These are phyloP conservation scores for Exobasidium cylindrosporum DNA, from an alignment of 1,284 basidiomycete genomes.

Conservation along the genomic window DNA sequence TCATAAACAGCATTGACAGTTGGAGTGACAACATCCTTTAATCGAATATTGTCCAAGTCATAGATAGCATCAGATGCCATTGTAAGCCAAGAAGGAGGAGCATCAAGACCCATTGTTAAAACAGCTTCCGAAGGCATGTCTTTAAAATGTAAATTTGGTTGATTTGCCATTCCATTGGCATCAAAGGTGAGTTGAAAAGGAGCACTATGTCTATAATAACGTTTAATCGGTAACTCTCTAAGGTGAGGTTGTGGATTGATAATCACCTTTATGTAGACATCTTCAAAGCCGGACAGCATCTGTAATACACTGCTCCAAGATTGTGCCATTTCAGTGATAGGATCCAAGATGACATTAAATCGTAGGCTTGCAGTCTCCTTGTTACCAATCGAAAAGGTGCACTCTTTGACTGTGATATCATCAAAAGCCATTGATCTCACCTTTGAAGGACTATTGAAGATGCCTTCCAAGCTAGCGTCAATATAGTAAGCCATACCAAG, in stretches of 20 bases:
- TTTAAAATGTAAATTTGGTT: slow-evolving; percentile 28
- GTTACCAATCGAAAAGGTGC: slow-evolving; percentile 65
- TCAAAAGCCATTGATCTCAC: slow-evolving; percentile 25
- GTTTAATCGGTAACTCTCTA: slow-evolving; percentile 77
- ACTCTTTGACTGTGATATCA: slow-evolving; percentile 18
- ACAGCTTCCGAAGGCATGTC: slow-evolving; percentile 66
- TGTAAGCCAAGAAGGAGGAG: slow-evolving; percentile 85
- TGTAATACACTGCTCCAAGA: slow-evolving; percentile 68
- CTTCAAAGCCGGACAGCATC: slow-evolving; percentile 29
- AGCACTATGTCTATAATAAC: slow-evolving; percentile 85
- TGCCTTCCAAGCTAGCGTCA: slow-evolving; percentile 17
- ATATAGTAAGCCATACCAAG: slow-evolving; percentile 28
- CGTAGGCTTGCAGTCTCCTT: slow-evolving; percentile 68
- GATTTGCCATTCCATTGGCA: slow-evolving; percentile 61
- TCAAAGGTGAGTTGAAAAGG: slow-evolving; percentile 67
- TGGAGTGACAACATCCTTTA: slow-evolving; percentile 63
- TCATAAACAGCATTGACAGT: slow-evolving; percentile 76
- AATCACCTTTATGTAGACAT: slow-evolving; percentile 37
- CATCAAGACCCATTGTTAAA: slow-evolving; percentile 86
- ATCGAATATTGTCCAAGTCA: slow-evolving; percentile 92
- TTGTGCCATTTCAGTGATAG: slow-evolving; percentile 78
- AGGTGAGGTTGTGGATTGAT: slow-evolving; percentile 36
- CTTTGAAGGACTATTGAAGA: slow-evolving; percentile 17
- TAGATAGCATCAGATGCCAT: slow-evolving; percentile 82
- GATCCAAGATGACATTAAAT: slow-evolving; percentile 75